Evolutionary conservation across 169 alveolate genomes (phyloP).

Genomic region (Plasmodium fragile): DNA sequence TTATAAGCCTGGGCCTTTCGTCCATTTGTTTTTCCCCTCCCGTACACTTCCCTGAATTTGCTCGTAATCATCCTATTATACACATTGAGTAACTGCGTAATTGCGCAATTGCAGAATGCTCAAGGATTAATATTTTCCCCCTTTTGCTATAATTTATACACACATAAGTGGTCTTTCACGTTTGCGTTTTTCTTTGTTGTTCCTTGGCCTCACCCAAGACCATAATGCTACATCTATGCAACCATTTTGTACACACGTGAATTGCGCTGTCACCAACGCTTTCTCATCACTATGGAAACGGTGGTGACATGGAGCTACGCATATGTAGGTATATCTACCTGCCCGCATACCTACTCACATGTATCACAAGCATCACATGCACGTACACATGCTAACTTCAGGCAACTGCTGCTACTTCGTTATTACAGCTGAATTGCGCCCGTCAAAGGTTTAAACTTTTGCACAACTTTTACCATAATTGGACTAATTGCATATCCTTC

Average conservation of each 20-base stretch:
- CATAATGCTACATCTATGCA: not conserved
- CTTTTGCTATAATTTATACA: not conserved
- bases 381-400: not conserved
- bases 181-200: not conserved
- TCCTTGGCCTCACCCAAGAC: not conserved
- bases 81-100: not conserved
- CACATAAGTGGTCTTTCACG: not conserved
- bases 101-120: not conserved
- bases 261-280: not conserved
- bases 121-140: not conserved
- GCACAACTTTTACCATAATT: not conserved
- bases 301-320: not conserved
- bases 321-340: not conserved
- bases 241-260: not conserved
- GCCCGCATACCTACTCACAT: not conserved
- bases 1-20: not conserved
- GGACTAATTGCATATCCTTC: not conserved
- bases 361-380: not conserved
- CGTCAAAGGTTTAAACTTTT: not conserved
- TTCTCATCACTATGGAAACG: not conserved
- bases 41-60: not conserved
- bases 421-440: not conserved
- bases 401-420: not conserved
- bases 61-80: not conserved
- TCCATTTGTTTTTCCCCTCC: not conserved